Evolutionary conservation across 768 basidiomycete genomes (phyloP), one percentile per base, ranked within the genome.

Genomic region (Auricularia cornea): DNA sequence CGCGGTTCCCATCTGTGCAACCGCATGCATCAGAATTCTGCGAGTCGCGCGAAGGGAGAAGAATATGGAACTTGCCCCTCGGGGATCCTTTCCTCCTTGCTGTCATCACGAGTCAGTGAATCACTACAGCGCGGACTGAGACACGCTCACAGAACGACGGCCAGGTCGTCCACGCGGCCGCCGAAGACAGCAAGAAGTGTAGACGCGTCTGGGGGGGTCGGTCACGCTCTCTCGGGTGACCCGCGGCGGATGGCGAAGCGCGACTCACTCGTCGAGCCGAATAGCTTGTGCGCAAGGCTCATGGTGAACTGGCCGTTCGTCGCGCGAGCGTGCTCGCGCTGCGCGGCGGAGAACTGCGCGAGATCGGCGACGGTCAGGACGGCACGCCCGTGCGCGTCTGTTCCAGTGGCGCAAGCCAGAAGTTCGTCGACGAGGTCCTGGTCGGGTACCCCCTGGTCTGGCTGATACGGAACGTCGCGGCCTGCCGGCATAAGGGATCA

Each of bases 1-100:
- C 80, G 74, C 0, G 89, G 79, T 69, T 90, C 88, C 87, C 88
- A 92, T 23, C 84, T 57, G 20, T n/a, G n/a, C n/a, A n/a, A n/a
- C n/a, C n/a, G n/a, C n/a, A n/a, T n/a, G n/a, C n/a, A n/a, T n/a
- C n/a, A n/a, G n/a, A n/a, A n/a, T 16, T 14, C 20, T 14, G 44
- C 44, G 6, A 23, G 44, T n/a, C n/a, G n/a, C n/a, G 44, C n/a
- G n/a, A n/a, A n/a, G n/a, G n/a, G n/a, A n/a, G n/a, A n/a, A n/a
- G n/a, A n/a, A n/a, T n/a, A n/a, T n/a, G n/a, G n/a, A 2, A 16
- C 54, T 28, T 20, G 29, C 54, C 54, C 84, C 0, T 86, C 79
- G 0, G 86, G 85, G 33, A 92, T 69, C 20, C 88, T 81, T 66
- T 92, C 90, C 54, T 92, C 88, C 10, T 77, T 70, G 20, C 54